Percentiles rank a stretch among this genome's conserved stretches.
Evolutionary conservation across 371 early-diverging fungal species (phyloP).

Genomic region (Paraphysoderma sedebokerense): DNA sequence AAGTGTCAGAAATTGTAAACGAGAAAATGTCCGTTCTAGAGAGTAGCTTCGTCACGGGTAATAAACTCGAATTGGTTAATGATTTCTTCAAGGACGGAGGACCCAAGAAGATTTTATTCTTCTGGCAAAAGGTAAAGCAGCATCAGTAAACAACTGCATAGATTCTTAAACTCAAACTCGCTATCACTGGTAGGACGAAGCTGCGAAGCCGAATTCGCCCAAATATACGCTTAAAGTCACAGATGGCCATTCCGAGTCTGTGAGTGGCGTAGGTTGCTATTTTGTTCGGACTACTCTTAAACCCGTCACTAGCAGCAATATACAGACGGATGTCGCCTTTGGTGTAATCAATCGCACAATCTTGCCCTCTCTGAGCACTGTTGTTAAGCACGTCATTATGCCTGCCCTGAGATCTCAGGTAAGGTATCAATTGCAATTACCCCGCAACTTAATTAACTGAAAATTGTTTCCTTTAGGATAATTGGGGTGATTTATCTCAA

Average conservation of each 20-base stretch:
- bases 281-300: slow-evolving; percentile 27
- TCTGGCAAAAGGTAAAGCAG: slow-evolving; percentile 28
- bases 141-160: not conserved
- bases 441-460: not conserved
- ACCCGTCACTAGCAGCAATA: slow-evolving; percentile 25
- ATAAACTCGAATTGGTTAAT: slow-evolving; percentile 30
- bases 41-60: slow-evolving; percentile 25
- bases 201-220: not conserved
- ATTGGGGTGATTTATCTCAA: slow-evolving; percentile 30
- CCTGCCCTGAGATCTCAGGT: slow-evolving; percentile 35
- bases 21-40: slow-evolving; percentile 30
- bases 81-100: slow-evolving; percentile 38
- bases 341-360: slow-evolving; percentile 23
- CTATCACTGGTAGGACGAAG: slow-evolving; percentile 2
- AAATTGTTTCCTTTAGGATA: slow-evolving; percentile 14
- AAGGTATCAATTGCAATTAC: not conserved
- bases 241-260: slow-evolving; percentile 18
- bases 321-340: slow-evolving; percentile 25
- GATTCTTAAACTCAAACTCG: not conserved
- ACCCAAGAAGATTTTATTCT: slow-evolving; percentile 21
- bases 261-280: slow-evolving; percentile 28
- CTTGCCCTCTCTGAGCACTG: slow-evolving; percentile 26
- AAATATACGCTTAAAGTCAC: slow-evolving; percentile 22
- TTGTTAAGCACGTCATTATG: slow-evolving; percentile 33
- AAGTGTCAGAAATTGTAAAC: slow-evolving; percentile 21